Evolutionary conservation across 2,329 filamentous ascomycete species (phyloP).

Genomic region (Ophiocordyceps camponoti-rufipedis): DNA sequence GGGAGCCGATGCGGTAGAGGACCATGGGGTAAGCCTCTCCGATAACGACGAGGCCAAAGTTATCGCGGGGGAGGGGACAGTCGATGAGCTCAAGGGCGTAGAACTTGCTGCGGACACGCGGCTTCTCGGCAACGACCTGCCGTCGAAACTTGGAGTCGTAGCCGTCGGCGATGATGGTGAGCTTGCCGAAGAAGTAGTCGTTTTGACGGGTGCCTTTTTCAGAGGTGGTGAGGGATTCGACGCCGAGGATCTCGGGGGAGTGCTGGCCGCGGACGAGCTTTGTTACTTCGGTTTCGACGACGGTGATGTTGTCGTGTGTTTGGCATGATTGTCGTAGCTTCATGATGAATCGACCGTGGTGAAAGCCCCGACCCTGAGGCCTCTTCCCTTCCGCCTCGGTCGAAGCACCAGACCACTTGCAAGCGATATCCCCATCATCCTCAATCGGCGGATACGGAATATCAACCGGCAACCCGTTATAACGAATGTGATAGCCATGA

Average conservation of each 20-base stretch:
- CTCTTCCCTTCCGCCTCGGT: conserved; percentile 18
- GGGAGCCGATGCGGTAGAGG: conserved; percentile 91
- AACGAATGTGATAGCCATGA: conserved; percentile 76
- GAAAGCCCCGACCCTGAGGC: conserved; percentile 62
- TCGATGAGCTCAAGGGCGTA: conserved; percentile 88
- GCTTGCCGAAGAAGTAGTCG: conserved; percentile 72
- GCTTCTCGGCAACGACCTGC: conserved; percentile 46
- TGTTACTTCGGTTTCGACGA: conserved; percentile 77
- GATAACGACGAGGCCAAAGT: conserved; percentile 78
- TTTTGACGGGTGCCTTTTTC: conserved; percentile 35
- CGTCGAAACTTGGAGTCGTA: conserved; percentile 88
- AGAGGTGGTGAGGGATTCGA: conserved; percentile 40
- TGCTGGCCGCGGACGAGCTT: conserved; percentile 54
- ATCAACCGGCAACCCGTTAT: conserved; percentile 51
- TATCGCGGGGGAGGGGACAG: conserved; percentile 53
- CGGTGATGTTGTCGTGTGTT: conserved; percentile 63
- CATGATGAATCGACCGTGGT: conserved; percentile 86
- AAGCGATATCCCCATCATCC: conserved; percentile 21
- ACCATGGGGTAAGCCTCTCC: conserved; percentile 60
- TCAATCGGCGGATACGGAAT: conserved; percentile 63
- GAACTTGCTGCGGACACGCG: conserved; percentile 69
- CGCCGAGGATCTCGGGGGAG: conserved; percentile 60
- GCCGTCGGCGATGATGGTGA: conserved; percentile 84
- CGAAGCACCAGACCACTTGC: conserved; percentile 14
- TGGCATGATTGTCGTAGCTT: conserved; percentile 61